A percentile compares a stretch with the other conserved stretches of the same genome.
Evolutionary conservation across 495 filamentous ascomycete species (phyloP).

Genomic region (Neurospora sp.): DNA sequence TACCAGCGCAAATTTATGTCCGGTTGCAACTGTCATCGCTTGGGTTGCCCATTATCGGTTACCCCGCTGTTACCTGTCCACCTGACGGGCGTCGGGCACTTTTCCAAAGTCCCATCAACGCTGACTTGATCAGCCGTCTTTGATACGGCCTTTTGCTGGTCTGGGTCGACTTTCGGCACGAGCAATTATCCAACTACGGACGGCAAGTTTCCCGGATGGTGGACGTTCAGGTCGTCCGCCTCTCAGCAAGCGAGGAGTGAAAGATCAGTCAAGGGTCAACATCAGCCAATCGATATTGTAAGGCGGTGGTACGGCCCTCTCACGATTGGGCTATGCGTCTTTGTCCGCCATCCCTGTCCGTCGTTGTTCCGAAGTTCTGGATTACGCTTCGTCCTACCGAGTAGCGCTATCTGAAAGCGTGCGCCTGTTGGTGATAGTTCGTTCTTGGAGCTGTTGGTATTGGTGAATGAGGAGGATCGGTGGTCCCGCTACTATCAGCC

Average conservation of each 20-base stretch:
- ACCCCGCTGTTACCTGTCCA: neutral
- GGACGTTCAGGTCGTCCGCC: neutral
- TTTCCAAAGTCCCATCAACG: neutral
- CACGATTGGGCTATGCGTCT: neutral
- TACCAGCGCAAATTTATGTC: neutral
- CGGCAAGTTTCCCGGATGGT: neutral
- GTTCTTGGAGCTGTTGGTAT: neutral
- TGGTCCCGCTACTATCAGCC: neutral
- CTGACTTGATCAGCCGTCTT: neutral
- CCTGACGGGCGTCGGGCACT: neutral
- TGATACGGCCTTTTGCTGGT: neutral
- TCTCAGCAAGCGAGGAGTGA: neutral
- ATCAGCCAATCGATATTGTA: neutral
- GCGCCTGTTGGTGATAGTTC: neutral
- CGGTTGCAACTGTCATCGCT: neutral
- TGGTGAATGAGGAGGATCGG: neutral
- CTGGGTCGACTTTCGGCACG: neutral
- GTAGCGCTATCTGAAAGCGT: neutral
- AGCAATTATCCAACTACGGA: neutral
- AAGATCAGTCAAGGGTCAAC: neutral
- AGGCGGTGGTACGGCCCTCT: neutral
- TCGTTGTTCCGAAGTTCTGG: neutral
- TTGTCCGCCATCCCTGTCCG: neutral
- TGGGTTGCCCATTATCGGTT: neutral
- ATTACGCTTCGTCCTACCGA: neutral